Evolutionary conservation across 768 basidiomycete genomes (phyloP), one percentile per base, ranked within the genome.

Genomic region (Auriscalpium microsporum): DNA sequence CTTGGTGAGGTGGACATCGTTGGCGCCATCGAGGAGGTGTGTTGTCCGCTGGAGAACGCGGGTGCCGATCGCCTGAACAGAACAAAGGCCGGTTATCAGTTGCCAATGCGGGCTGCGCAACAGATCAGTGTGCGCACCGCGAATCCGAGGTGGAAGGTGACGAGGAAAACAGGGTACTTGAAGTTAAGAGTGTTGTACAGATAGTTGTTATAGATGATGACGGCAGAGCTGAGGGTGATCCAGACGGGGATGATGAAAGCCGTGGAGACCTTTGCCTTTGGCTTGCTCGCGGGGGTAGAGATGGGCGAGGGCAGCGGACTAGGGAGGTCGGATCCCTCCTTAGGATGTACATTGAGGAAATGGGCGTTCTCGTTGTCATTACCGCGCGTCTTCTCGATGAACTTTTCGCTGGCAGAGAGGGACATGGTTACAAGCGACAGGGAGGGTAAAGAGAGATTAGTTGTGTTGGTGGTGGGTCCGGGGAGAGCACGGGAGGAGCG

Each of bases 191-290:
- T 80, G 71, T 88, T 89, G 77, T 90, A 92, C 62, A 90, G 71
- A 67, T 84, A 84, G 70, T 93, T 95, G 80, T 96, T 96, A 82
- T 97, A 96, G 56, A 96, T 83, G 72, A 97, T 97, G 67, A 97
- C 94, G 8, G 82, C 68, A 23, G 92, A 91, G 60, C 85, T 88
- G 62, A 95, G 85, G 17, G 82, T 72, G 65, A 96, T 97, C 95
- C 95, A 98, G 54, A 95, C 74, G 28, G 91, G 94, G 55, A 96
- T 90, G 65, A 94, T 89, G 54, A 78, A 72, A 0, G 82, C 66
- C 1, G 87, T 78, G 11, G 87, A 79, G 33, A 88, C 69, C 64
- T 78, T 81, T n/a, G 74, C 61, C 53, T 79, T 81, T 2, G 69
- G 64, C 9, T 72, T 61, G 19, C 76, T 69, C 9, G 71, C 57